Conservation (phyloP, 2,329 filamentous ascomycete species). For the Ophiostoma ips region DNA sequence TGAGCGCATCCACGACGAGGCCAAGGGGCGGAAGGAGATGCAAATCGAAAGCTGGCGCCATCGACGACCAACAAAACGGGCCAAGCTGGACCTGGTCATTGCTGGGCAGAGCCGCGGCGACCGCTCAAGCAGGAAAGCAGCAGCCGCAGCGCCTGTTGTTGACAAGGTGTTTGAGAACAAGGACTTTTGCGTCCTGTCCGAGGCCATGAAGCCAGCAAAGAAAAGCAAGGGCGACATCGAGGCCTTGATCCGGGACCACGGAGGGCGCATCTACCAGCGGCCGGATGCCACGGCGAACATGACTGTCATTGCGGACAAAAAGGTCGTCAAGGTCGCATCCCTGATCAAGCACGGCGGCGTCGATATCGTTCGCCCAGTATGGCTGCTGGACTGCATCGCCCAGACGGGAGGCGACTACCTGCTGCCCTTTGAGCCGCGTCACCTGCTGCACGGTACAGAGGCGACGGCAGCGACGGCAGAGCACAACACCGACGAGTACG, state of each 20-base stretch:
- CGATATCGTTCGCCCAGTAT: slow-evolving; percentile 64
- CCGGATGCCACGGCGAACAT: slow-evolving; percentile 47
- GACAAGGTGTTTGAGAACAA: slow-evolving; percentile 60
- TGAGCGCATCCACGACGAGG: slow-evolving; percentile 52
- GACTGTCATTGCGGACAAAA: slow-evolving; percentile 68
- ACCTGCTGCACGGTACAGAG: slow-evolving; percentile 58
- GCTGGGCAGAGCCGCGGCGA: slow-evolving; percentile 47
- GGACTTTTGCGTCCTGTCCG: slow-evolving; percentile 73
- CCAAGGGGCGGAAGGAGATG: slow-evolving; percentile 58
- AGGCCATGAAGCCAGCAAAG: slow-evolving; percentile 54
- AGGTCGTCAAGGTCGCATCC: slow-evolving; percentile 67
- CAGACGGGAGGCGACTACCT: slow-evolving; percentile 42
- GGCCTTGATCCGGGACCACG: slow-evolving; percentile 66
- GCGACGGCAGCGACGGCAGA: slow-evolving; percentile 39
- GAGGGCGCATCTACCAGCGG: slow-evolving; percentile 65
- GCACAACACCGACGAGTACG: slow-evolving; percentile 57
- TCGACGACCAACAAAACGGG: slow-evolving; percentile 39
- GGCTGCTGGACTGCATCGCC: slow-evolving; percentile 72
- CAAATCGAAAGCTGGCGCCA: slow-evolving; percentile 55
- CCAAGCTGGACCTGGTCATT: slow-evolving; percentile 57
- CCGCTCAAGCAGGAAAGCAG: not conserved
- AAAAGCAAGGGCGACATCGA: slow-evolving; percentile 71
- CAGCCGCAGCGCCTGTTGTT: slow-evolving; percentile 16
- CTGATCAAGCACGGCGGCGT: slow-evolving; percentile 55
- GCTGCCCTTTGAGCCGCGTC: slow-evolving; percentile 45